Evolutionary conservation across 495 filamentous ascomycete species (phyloP).

Genomic region (Annulohypoxylon maeteangense): DNA sequence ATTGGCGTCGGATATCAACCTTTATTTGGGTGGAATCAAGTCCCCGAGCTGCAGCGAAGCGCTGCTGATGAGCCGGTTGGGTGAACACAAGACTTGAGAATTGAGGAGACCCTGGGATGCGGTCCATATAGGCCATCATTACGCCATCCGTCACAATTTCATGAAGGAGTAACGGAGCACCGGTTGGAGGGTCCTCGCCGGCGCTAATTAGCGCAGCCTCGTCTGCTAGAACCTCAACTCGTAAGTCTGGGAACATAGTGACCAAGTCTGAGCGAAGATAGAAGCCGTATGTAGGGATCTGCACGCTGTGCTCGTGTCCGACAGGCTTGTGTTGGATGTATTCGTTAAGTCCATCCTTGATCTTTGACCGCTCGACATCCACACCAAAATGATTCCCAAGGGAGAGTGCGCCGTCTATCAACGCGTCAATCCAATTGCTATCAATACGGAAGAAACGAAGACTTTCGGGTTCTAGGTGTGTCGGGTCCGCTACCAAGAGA

Average conservation of each 20-base stretch:
- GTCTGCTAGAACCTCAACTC: slow-evolving; percentile 7
- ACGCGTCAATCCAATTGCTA: slow-evolving; percentile 53
- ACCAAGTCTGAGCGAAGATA: slow-evolving; percentile 42
- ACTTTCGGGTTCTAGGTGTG: slow-evolving; percentile 51
- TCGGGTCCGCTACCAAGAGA: slow-evolving; percentile 55
- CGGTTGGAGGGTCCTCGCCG: not conserved
- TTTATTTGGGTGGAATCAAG: slow-evolving; percentile 8
- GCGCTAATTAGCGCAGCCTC: not conserved
- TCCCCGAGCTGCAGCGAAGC: slow-evolving; percentile 39
- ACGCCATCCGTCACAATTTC: slow-evolving; percentile 37
- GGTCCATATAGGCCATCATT: slow-evolving; percentile 45
- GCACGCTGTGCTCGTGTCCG: slow-evolving; percentile 15
- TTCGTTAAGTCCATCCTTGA: slow-evolving; percentile 50
- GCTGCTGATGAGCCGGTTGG: slow-evolving; percentile 52
- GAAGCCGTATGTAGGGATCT: slow-evolving; percentile 49
- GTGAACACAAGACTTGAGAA: slow-evolving; percentile 36
- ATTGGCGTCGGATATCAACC: slow-evolving; percentile 26
- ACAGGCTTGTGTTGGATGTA: slow-evolving; percentile 33
- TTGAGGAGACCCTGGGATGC: slow-evolving; percentile 27
- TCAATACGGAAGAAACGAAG: slow-evolving; percentile 63
- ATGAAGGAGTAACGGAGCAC: slow-evolving; percentile 33
- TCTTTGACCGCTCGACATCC: slow-evolving; percentile 45
- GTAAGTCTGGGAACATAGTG: slow-evolving; percentile 46
- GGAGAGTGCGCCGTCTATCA: slow-evolving; percentile 61
- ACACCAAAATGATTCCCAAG: slow-evolving; percentile 54